Base-by-base conservation (phyloP, 169 alveolate species). In the Cryptosporidium ubiquitum region DNA sequence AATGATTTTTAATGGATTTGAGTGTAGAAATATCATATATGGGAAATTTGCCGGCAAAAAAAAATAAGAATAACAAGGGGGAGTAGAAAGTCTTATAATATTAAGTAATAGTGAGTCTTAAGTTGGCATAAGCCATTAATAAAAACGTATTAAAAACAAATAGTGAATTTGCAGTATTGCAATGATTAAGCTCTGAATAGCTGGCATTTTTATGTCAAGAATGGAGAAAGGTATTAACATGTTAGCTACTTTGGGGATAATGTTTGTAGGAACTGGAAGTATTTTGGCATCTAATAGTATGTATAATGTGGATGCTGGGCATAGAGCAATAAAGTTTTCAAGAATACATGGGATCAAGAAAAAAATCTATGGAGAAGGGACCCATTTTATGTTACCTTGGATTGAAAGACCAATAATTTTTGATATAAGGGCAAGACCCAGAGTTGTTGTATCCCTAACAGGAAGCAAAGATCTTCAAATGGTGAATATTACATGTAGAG, bases 401-500 rank as follows among this genome's bases (percentile, higher is more conserved):
- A 92, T 98, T 91, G 99, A 98, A 91, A 92, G 98, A 33, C 99
- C 99, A 1, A 96, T 98, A 33, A 94, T 96, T 69, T 98, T 95
- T 86, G 98, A 98, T 70, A 96, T 97, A 51, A 86, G 99, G 85
- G 96, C 99, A 23, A 93, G 96, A 44, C 99, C 99, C 23, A 92
- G 97, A 66, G 92, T 93, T 10, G 89, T 98, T 73, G 96, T 95
- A 91, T 96, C 99, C 16, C 92, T 95, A 84, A 97, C 99, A 20
- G 99, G 99, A 10, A 96, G 98, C 69, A 89, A 96, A 68, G 99
- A 97, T 85, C 92, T 97, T 91, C 98, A 97, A 92, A 95, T 95
- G 97, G 98, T 97, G 68, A 95, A 95, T 85, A 93, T 97, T 31
- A 95, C 99, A 37, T 94, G 98, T 86, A 98, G 99, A 93, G 99